These are phyloP conservation scores for Lipomyces kockii DNA, from an alignment of 805 yeast genomes.

Conservation along the genomic window DNA sequence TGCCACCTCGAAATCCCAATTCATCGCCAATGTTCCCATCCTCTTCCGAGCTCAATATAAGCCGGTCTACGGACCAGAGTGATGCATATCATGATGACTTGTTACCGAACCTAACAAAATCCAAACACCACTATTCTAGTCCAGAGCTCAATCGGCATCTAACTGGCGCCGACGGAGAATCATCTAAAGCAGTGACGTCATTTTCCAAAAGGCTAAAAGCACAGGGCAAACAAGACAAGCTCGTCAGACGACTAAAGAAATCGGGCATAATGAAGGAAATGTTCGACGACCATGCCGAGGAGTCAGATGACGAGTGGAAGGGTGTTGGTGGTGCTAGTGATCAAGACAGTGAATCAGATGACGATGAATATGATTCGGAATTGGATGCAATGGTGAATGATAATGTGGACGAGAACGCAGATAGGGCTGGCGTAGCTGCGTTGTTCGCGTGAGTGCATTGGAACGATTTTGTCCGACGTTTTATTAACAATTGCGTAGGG, in stretches of 20 bases:
- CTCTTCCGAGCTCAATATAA: background rate
- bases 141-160: conserved; percentile 6
- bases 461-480: background rate
- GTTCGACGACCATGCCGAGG: conserved; percentile 83
- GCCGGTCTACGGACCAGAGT: background rate
- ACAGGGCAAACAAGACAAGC: conserved; percentile 5
- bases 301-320: conserved; percentile 87
- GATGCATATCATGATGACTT: background rate
- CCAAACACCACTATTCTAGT: background rate
- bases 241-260: conserved; percentile 38
- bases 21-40: background rate
- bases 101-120: background rate
- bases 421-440: conserved; percentile 58
- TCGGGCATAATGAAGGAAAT: conserved; percentile 62
- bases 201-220: conserved; percentile 11
- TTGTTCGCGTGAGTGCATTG: conserved; percentile 49
- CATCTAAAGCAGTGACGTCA: conserved; percentile 1
- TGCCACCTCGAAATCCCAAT: background rate
- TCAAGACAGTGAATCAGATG: conserved; percentile 49
- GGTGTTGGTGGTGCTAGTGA: conserved; percentile 80
- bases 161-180: background rate
- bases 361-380: conserved; percentile 69
- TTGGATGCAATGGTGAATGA: conserved; percentile 81
- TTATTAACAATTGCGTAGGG: conserved; percentile 13
- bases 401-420: conserved; percentile 50